Evolutionary conservation across 2,329 filamentous ascomycete genomes (phyloP).

Genomic region (Ophiocordyceps camponoti-floridani): DNA sequence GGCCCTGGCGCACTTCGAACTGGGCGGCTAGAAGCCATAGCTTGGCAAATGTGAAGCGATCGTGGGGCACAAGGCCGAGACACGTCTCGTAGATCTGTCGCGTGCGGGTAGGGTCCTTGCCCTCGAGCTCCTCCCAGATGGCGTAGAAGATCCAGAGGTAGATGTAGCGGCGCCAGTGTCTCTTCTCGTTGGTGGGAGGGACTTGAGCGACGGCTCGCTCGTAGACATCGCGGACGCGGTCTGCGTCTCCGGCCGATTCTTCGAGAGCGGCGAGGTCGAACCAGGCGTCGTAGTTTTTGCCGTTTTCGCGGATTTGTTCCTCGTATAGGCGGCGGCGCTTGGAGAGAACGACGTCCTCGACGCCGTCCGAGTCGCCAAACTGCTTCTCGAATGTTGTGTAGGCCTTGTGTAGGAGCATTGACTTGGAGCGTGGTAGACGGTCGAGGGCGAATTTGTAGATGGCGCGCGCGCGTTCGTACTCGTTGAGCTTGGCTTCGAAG

Average conservation of each 20-base stretch:
- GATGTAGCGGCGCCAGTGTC: constrained; percentile 93
- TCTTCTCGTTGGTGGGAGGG: constrained; percentile 87
- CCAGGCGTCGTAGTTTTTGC: constrained; percentile 95
- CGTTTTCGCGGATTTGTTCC: constrained; percentile 80
- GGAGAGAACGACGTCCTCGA: constrained; percentile 89
- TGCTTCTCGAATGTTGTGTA: constrained; percentile 99
- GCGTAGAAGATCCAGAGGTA: constrained; percentile 98
- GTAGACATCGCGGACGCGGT: constrained; percentile 80
- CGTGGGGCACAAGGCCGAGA: constrained; percentile 76
- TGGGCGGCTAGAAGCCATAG: constrained; percentile 88
- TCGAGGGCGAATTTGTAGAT: constrained; percentile 97
- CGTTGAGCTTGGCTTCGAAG: constrained; percentile 87
- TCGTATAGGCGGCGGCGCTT: constrained; percentile 90
- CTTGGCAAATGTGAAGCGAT: constrained; percentile 94
- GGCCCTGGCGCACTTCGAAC: constrained; percentile 77
- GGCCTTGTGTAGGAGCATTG: constrained; percentile 69
- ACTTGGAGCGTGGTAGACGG: constrained; percentile 73
- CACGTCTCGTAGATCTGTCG: constrained; percentile 85
- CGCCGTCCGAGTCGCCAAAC: constrained; percentile 80
- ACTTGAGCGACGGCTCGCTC: constrained; percentile 91
- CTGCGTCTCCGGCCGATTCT: constrained; percentile 65
- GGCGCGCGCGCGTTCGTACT: constrained; percentile 80
- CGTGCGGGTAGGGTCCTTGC: constrained; percentile 59
- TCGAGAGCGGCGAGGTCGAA: constrained; percentile 88
- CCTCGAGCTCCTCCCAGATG: constrained; percentile 80